These are phyloP conservation scores for Saturnispora galanensis DNA, from an alignment of 805 yeast species.

Conservation along the genomic window DNA sequence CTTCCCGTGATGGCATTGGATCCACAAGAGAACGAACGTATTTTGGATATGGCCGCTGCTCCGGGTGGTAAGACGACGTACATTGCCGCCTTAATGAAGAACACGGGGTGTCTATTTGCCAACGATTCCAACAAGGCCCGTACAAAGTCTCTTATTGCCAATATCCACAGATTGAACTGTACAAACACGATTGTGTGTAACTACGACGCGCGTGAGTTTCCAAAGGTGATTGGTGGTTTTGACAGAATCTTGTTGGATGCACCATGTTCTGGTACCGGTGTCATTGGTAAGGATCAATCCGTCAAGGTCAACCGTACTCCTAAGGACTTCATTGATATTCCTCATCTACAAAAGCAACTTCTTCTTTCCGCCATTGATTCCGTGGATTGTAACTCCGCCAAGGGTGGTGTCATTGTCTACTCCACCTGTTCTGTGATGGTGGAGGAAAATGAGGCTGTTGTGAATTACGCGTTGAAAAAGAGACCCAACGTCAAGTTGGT, in stretches of 20 bases:
- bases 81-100: constrained; percentile 92
- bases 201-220: constrained; percentile 97
- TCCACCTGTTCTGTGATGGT: constrained; percentile 98
- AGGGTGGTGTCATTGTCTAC: constrained; percentile 91
- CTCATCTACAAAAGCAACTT: constrained; percentile 92
- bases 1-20: constrained; percentile 95
- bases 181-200: constrained; percentile 93
- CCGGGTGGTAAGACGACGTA: constrained; percentile 99
- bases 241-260: constrained; percentile 94
- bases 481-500: constrained; percentile 94
- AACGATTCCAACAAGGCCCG: constrained; percentile 95
- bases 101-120: constrained; percentile 95
- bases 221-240: constrained; percentile 96
- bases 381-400: constrained; percentile 83
- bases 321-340: constrained; percentile 92
- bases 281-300: constrained; percentile 91
- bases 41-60: constrained; percentile 98
- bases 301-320: constrained; percentile 92
- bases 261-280: constrained; percentile 99
- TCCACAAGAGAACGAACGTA: constrained; percentile 95
- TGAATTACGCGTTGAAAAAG: constrained; percentile 93
- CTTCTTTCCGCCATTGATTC: constrained; percentile 93
- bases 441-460: constrained; percentile 97
- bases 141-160: constrained; percentile 92
- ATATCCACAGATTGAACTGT: constrained; percentile 94